Conservation (phyloP, 1,139 yeast species). For the Insectozyma bohioensis region DNA sequence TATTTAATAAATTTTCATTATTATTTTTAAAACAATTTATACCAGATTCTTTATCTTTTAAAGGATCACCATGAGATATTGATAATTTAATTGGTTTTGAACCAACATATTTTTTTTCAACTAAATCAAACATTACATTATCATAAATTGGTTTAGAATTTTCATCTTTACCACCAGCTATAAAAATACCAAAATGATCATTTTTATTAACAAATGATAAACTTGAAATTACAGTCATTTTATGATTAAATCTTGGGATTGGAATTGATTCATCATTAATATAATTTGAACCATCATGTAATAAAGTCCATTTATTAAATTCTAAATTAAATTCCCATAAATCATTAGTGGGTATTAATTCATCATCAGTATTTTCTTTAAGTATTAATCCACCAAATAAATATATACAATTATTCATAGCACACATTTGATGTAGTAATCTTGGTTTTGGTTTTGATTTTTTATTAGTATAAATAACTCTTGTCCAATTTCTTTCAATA, state of each 20-base stretch:
- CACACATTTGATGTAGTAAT: constrained; percentile 57
- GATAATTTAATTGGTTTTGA: constrained; percentile 28
- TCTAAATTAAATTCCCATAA: constrained; percentile 64
- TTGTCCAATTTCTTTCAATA: constrained; percentile 56
- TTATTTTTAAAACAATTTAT: constrained; percentile 18
- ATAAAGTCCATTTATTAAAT: constrained; percentile 49
- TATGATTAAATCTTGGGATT: constrained; percentile 51
- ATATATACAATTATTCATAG: constrained; percentile 49
- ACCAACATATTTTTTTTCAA: constrained; percentile 45
- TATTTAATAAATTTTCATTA: constrained; percentile 22
- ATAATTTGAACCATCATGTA: constrained; percentile 39
- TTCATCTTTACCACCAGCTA: constrained; percentile 60
- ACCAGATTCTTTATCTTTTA: constrained; percentile 14
- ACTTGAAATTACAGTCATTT: constrained; percentile 45
- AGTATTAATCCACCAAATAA: constrained; percentile 62
- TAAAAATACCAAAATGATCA: constrained; percentile 54
- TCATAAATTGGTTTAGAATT: constrained; percentile 40
- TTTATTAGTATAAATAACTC: constrained; percentile 23
- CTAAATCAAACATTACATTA: constrained; percentile 55
- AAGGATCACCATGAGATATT: constrained; percentile 16
- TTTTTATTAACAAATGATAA: constrained; percentile 41
- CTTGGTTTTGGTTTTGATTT: constrained; percentile 48
- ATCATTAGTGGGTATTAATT: constrained; percentile 54
- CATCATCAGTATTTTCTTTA: constrained; percentile 6
- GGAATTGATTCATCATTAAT: constrained; percentile 31